These are phyloP conservation scores for Avena sativa DNA, from an alignment of 176 grass and related monocot species.

Conservation along the genomic window DNA sequence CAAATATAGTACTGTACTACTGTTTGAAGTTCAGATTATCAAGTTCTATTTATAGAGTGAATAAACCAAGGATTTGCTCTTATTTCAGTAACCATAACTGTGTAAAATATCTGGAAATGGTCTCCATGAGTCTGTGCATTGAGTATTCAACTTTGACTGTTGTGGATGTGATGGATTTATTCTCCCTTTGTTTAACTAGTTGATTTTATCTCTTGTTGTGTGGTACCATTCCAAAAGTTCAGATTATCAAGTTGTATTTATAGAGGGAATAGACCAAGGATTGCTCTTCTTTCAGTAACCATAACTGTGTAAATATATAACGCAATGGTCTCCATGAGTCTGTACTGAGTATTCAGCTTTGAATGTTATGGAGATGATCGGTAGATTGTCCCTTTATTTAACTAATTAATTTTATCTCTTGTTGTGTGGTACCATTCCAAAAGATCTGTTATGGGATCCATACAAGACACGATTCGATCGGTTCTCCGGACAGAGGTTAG, in stretches of 20 bases:
- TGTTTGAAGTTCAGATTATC: conserved; percentile 5
- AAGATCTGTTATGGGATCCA: background rate
- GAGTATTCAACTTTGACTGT: background rate
- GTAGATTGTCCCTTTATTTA: background rate
- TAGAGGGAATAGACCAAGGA: background rate
- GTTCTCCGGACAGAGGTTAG: background rate
- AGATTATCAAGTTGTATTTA: background rate
- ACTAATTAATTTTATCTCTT: background rate
- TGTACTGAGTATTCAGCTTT: background rate
- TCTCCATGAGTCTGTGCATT: background rate
- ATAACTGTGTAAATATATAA: background rate
- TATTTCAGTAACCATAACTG: background rate
- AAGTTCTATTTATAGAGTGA: background rate
- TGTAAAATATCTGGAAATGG: background rate
- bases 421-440: background rate
- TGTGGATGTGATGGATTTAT: background rate
- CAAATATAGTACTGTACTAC: background rate
- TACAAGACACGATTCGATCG: background rate
- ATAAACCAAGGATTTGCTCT: background rate
- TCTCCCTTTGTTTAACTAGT: background rate
- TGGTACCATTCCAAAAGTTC: background rate
- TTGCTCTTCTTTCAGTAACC: background rate
- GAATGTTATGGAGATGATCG: background rate
- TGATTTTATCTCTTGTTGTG: background rate
- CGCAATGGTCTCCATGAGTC: background rate